A percentile compares a stretch with the other conserved stretches of the same genome.
phyloP scores from a whole-genome alignment of 192 early-diverging fungal species.

The Backusella westeae region DNA sequence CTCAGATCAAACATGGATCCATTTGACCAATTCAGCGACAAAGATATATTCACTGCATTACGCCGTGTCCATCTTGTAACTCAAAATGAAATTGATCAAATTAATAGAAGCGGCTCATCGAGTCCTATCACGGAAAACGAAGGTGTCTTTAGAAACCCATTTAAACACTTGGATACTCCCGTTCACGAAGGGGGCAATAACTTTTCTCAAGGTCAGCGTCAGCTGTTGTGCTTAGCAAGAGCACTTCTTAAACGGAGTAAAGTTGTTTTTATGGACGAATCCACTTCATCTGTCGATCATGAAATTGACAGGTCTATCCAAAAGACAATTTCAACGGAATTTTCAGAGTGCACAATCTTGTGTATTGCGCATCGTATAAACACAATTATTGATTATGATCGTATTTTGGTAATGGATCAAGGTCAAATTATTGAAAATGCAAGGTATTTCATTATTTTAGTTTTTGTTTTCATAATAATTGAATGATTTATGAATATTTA shows the following conservation, averaged over 20 bases:
- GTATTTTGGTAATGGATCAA: slow-evolving; percentile 74
- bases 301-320: slow-evolving; percentile 56
- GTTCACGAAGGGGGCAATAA: slow-evolving; percentile 84
- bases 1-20: slow-evolving; percentile 88
- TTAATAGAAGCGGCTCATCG: slow-evolving; percentile 34
- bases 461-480: background rate
- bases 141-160: slow-evolving; percentile 22
- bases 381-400: slow-evolving; percentile 64
- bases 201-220: slow-evolving; percentile 76
- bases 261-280: slow-evolving; percentile 56
- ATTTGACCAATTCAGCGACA: slow-evolving; percentile 74
- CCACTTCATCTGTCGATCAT: slow-evolving; percentile 53
- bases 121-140: background rate
- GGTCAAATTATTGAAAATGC: slow-evolving; percentile 79
- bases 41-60: slow-evolving; percentile 75
- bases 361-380: slow-evolving; percentile 61
- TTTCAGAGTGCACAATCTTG: slow-evolving; percentile 54
- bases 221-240: slow-evolving; percentile 74
- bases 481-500: background rate
- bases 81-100: background rate
- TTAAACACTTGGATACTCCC: slow-evolving; percentile 8
- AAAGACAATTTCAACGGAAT: slow-evolving; percentile 47
- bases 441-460: slow-evolving; percentile 28
- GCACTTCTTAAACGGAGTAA: slow-evolving; percentile 58
- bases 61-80: slow-evolving; percentile 60